Conservation (phyloP, 192 early-diverging fungal genomes). For the Gryganskiella cystojenkinii region DNA sequence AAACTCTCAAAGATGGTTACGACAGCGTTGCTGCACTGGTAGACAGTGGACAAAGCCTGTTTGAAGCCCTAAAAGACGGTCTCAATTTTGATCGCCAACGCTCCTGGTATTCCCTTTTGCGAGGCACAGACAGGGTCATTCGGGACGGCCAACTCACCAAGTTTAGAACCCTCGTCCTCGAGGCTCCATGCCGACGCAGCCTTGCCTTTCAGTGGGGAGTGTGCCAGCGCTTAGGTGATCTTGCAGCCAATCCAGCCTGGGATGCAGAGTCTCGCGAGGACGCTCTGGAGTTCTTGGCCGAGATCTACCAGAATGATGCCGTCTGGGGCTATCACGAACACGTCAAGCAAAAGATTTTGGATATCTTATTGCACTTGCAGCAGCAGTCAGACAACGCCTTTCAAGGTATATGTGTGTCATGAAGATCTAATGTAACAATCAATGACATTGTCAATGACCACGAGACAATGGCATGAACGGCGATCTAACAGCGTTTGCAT, state of each 20-base stretch:
- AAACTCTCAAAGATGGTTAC: slow-evolving; percentile 15
- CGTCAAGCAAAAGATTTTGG: slow-evolving; percentile 10
- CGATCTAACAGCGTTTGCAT: slow-evolving; percentile 10
- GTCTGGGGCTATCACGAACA: slow-evolving; percentile 14
- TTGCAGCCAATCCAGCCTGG: slow-evolving; percentile 17
- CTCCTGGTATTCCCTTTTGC: slow-evolving; percentile 10
- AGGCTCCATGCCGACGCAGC: slow-evolving; percentile 13
- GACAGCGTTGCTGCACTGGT: slow-evolving; percentile 9
- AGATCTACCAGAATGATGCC: slow-evolving; percentile 15
- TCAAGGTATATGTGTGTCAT: slow-evolving; percentile 14
- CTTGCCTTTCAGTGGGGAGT: slow-evolving; percentile 17
- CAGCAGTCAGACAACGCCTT: slow-evolving; percentile 7
- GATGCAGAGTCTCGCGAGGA: slow-evolving; percentile 19
- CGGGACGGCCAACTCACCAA: slow-evolving; percentile 13
- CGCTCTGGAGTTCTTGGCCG: slow-evolving; percentile 11
- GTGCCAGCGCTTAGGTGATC: slow-evolving; percentile 11
- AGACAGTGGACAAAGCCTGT: slow-evolving; percentile 8
- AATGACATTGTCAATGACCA: slow-evolving; percentile 9
- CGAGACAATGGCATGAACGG: slow-evolving; percentile 5
- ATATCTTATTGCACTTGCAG: slow-evolving; percentile 12
- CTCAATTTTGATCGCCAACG: slow-evolving; percentile 1
- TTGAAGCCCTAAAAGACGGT: slow-evolving; percentile 7
- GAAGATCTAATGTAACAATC: slow-evolving; percentile 10
- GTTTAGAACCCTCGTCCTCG: slow-evolving; percentile 5
- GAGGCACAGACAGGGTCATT: slow-evolving; percentile 8